Percentiles rank a stretch among this genome's conserved stretches.
These are phyloP conservation scores for Sarocladium oryzae DNA, from an alignment of 2,329 filamentous ascomycete genomes.

Conservation along the genomic window DNA sequence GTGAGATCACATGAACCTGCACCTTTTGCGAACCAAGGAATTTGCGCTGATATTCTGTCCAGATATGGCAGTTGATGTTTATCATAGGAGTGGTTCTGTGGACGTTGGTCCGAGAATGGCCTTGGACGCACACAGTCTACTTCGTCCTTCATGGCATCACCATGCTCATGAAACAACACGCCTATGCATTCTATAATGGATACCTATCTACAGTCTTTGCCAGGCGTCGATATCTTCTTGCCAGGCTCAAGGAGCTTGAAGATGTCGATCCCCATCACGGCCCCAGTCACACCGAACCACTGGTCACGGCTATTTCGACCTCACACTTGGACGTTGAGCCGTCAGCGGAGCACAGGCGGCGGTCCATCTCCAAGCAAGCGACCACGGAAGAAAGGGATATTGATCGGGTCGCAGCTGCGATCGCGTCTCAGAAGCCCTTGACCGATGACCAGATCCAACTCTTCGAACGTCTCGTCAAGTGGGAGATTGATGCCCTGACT, in stretches of 20 bases:
- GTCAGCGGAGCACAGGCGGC: conserved; percentile 36
- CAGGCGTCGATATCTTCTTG: conserved; percentile 36
- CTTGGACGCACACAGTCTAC: conserved; percentile 77
- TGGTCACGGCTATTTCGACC: conserved; percentile 35
- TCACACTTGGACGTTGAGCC: conserved; percentile 36
- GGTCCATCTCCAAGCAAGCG: conserved; percentile 25
- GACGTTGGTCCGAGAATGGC: conserved; percentile 67
- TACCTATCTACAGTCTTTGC: conserved; percentile 58
- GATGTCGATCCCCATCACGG: conserved; percentile 33
- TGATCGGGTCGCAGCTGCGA: conserved; percentile 52
- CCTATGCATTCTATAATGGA: conserved; percentile 73
- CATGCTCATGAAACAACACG: conserved; percentile 81
- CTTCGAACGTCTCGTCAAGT: conserved; percentile 59
- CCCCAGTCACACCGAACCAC: conserved; percentile 27
- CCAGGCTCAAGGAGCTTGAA: conserved; percentile 51
- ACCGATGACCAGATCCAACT: conserved; percentile 54
- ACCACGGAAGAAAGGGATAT: conserved; percentile 44
- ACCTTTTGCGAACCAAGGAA: too few relatives aligned
- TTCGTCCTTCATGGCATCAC: conserved; percentile 68
- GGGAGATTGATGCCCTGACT: conserved; percentile 57
- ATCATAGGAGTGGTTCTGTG: conserved; percentile 56
- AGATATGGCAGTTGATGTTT: conserved; percentile 64
- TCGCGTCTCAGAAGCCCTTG: conserved; percentile 54
- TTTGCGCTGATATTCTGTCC: too few relatives aligned
- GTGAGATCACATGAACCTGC: conserved; percentile 26